Evolutionary conservation across 805 yeast genomes (phyloP), one percentile per base, ranked within the genome.

Genomic region (Kodamaea kaohsiungensis): DNA sequence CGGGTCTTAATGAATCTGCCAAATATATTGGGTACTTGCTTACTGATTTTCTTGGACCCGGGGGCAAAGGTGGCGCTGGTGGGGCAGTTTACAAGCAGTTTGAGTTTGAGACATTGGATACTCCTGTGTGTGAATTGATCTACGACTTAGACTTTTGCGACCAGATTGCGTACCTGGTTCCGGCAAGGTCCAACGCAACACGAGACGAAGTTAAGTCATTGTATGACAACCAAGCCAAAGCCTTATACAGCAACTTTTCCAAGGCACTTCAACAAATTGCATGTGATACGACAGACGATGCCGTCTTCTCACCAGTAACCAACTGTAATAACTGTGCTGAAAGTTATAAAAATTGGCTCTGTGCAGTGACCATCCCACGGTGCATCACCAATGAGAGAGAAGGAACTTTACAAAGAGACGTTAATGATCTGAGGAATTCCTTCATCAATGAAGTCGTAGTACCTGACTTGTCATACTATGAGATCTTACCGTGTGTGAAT

Each of bases 101-200:
- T 43, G 67, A 68, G 38, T 89, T 93, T 55, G 78, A 81, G 42
- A 83, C 90, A 1, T 69, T 81, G 67, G 68, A 67, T 22, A 65
- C 77, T 1, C 72, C 75, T 16, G 80, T 89, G 1, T 93, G 99
- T 67, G 82, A 87, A 56, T 70, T 92, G 48, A 81, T 91, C 15
- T 90, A 82, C 65, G 88, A 83, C 55, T 75, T 93, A 55, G 85
- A 82, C 2, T 91, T 91, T 63, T 93, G 99, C 68, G 68, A 77
- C 30, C 81, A 83, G 46, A 96, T 93, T 19, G 95, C 97, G 0
- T 93, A 92, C 70, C 80, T 96, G 0, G 97, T 89, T 0, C 98
- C 98, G 0, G 76, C 71, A 71, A 13, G 55, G 53, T 43, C 57
- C 30, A 25, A 48, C 7, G 46, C 55, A 35, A 43, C 55, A 49